Conservation (phyloP, 2,329 filamentous ascomycete genomes). For the Pseudogymnoascus sp. region DNA sequence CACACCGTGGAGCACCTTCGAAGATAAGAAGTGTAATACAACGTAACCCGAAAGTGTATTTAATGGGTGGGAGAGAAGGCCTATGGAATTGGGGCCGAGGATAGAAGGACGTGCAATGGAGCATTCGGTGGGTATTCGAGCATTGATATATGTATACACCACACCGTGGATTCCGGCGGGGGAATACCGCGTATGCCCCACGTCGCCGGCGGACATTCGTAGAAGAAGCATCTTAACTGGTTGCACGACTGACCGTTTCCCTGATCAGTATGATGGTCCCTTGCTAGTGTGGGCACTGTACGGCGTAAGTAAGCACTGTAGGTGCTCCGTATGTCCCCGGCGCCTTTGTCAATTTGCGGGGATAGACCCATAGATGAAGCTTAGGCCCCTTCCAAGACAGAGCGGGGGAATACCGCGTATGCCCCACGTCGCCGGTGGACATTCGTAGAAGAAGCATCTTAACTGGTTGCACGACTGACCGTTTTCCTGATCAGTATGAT, state of each 20-base stretch:
- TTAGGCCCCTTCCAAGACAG: not conserved
- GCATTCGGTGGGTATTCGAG: not conserved
- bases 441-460: not conserved
- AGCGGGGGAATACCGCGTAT: not conserved
- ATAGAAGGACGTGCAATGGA: not conserved
- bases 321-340: not conserved
- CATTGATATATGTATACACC: not conserved
- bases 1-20: not conserved
- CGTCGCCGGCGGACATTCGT: not conserved
- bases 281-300: not conserved
- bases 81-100: not conserved
- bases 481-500: not conserved
- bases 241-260: not conserved
- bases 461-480: not conserved
- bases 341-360: not conserved
- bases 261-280: not conserved
- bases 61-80: not conserved
- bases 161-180: not conserved
- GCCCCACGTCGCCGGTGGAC: not conserved
- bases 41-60: not conserved
- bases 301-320: not conserved
- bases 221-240: not conserved
- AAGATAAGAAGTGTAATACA: not conserved
- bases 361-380: not conserved
- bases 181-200: not conserved